Base-by-base conservation (phyloP, 805 yeast species). In the Kockiozyma suomiensis region DNA sequence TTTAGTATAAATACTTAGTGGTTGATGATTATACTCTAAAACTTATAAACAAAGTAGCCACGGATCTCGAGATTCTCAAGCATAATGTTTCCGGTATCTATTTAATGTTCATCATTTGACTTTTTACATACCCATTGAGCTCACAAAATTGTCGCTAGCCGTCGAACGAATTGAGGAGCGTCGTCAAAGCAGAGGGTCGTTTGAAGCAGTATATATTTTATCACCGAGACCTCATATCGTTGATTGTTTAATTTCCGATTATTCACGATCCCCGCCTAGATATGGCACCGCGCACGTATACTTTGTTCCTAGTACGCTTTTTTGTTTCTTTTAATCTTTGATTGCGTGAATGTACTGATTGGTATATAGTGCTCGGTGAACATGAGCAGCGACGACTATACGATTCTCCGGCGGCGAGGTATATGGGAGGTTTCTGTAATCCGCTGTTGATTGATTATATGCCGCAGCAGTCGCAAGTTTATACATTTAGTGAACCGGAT, bases 231-330 rank as follows among this genome's bases (percentile, higher is more conserved):
- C 76, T 37, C 90, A 82, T 74, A 82, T 86, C 40, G 75, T 90
- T 59, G 86, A 85, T 58, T 92, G 98, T 73, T 79, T 94, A 21
- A 73, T 84, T 50, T 85, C 92, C 0, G 99, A 94, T 73, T 88
- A 81, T 65, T 73, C 81, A 4, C 80, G 82, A 8, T 76, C 78
- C 21, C 87, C 93, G 0, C 77, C 82, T n/a, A 81, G 96, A 58
- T 94, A 92, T 74, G 83, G 83, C 56, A 81, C 79, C 43, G 92
- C 92, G 0, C 86, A 88, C 71, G 80, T 90, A 4, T 80, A 88
- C 61, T 85, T 93, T 67, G 74, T 88, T 12, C 92, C 96, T 0
- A 86, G 86, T 1, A 54, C n/a, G 60, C 26, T 3, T 21, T 3
- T 6, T 23, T 33, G 33, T 68, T 80, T 32, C 73, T 75, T 8